Base-by-base conservation (phyloP, 2,329 filamentous ascomycete species). In the Exophiala alcalophila region DNA sequence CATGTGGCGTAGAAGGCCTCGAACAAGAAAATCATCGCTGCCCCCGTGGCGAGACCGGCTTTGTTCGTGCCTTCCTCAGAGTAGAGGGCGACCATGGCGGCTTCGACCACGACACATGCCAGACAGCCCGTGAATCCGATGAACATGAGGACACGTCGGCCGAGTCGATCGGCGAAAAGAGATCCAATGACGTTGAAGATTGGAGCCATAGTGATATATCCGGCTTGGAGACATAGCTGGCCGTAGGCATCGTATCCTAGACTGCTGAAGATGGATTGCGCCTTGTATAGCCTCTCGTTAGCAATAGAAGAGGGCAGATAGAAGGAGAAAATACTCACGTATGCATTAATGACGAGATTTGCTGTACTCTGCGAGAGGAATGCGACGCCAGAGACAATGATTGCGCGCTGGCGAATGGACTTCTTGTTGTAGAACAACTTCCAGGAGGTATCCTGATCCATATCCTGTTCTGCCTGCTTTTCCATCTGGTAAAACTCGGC, bases 21-120 rank as follows among this genome's bases (percentile, higher is more conserved):
- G 38, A 42, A 47, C 11, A 47, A 4, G 26, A 41, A 47, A 8
- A 91, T 90, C 71, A 92, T 91, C 48, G 86, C 79, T 8, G 46
- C 29, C 23, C 29, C 26, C n/a, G 21, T 35, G 3, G 23, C 21
- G 3, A 35, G 36, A 16, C 43, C 43, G 7, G 29, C 43, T 19
- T 20, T 19, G 12, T 47, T 47, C 10, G 37, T 25, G 26, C 28
- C 26, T 23, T 7, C 26, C 25, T 37, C n/a, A 25, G 35, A 14
- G 37, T 46, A 52, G 6, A 29, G 23, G 4, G 49, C 41, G 5
- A 47, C 35, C 39, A 52, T 47, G 24, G 42, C 12, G 2, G 39
- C 27, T 23, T 48, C 44, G 10, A 48, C 5, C 12, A 21, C 33
- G 11, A 44, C 24, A 2, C 37, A 19, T 10, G 33, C 20, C 14